Evolutionary conservation across 129 eudicot species (phyloP).

Genomic region (Centella asiatica): DNA sequence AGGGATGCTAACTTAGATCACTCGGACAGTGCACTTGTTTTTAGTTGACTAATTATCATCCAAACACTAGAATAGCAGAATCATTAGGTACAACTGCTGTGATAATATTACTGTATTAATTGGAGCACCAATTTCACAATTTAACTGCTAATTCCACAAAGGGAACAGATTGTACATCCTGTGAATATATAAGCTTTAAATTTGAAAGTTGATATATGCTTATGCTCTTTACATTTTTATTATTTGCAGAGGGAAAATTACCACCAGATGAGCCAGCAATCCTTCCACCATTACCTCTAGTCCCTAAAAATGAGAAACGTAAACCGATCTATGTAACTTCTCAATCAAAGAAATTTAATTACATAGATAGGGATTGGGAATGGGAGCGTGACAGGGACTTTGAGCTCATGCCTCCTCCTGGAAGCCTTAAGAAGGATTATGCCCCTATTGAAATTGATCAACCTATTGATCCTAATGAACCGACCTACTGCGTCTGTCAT

Average conservation of each 20-base stretch:
- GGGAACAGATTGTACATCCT: neutral
- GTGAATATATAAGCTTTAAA: neutral
- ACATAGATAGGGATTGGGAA: conserved; percentile 82
- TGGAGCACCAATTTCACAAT: neutral
- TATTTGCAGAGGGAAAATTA: conserved; percentile 79
- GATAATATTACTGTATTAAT: neutral
- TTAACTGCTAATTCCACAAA: too few relatives aligned
- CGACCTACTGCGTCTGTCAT: conserved; percentile 92
- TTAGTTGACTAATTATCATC: neutral
- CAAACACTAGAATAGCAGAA: neutral
- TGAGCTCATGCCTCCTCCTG: conserved; percentile 98
- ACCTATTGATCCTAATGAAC: conserved; percentile 98
- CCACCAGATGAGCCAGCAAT: conserved; percentile 88
- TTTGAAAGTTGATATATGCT: conserved; percentile 1
- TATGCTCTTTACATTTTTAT: neutral
- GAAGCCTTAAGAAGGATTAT: conserved; percentile 76
- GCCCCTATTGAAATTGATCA: conserved; percentile 80
- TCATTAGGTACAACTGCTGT: neutral
- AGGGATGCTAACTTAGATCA: neutral
- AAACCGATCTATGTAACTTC: conserved; percentile 43
- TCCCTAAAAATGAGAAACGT: conserved; percentile 77
- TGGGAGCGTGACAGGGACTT: conserved; percentile 78
- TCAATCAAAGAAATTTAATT: conserved; percentile 67
- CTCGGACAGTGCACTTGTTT: neutral
- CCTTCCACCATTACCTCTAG: conserved; percentile 84